phyloP scores from a whole-genome alignment of 2,329 filamentous ascomycete species.

The Fusarium ramigenum region DNA sequence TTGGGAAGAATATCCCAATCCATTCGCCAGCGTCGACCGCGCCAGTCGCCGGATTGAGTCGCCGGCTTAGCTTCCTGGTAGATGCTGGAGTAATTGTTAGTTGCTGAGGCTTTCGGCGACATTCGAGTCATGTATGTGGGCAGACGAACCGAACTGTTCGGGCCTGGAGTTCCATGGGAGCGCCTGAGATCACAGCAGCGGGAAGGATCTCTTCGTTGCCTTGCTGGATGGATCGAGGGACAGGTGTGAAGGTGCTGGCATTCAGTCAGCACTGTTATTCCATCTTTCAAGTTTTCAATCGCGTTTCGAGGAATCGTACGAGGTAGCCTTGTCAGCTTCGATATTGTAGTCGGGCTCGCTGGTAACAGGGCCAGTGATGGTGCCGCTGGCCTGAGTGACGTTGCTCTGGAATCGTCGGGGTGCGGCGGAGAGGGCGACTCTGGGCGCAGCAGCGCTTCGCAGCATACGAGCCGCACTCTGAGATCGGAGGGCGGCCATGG shows the following conservation, averaged over 20 bases:
- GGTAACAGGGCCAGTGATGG: slow-evolving; percentile 52
- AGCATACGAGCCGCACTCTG: slow-evolving; percentile 63
- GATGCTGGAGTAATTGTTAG: slow-evolving; percentile 68
- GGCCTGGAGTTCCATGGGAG: slow-evolving; percentile 92
- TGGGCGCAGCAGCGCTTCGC: slow-evolving; percentile 54
- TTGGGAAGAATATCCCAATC: slow-evolving; percentile 96
- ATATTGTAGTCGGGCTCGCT: slow-evolving; percentile 86
- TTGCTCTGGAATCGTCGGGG: slow-evolving; percentile 66
- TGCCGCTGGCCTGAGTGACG: slow-evolving; percentile 54
- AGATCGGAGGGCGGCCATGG: slow-evolving; percentile 74
- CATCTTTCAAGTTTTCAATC: slow-evolving; percentile 1
- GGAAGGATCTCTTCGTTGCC: slow-evolving; percentile 85
- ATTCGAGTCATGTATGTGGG: neutral
- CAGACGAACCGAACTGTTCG: slow-evolving; percentile 84
- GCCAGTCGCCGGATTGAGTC: slow-evolving; percentile 92
- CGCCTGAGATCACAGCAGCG: slow-evolving; percentile 89
- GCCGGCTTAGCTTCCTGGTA: slow-evolving; percentile 93
- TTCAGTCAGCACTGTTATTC: slow-evolving; percentile 30
- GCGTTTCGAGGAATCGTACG: slow-evolving; percentile 62
- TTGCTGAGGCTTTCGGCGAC: neutral
- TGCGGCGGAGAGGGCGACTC: slow-evolving; percentile 52
- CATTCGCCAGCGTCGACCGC: slow-evolving; percentile 90
- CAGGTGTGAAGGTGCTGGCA: slow-evolving; percentile 84
- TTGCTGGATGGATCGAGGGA: slow-evolving; percentile 89
- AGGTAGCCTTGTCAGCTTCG: slow-evolving; percentile 87